Percentiles rank a stretch among this genome's conserved stretches.
Evolutionary conservation across 2,329 filamentous ascomycete genomes (phyloP).

Genomic region (Alternaria sp.): DNA sequence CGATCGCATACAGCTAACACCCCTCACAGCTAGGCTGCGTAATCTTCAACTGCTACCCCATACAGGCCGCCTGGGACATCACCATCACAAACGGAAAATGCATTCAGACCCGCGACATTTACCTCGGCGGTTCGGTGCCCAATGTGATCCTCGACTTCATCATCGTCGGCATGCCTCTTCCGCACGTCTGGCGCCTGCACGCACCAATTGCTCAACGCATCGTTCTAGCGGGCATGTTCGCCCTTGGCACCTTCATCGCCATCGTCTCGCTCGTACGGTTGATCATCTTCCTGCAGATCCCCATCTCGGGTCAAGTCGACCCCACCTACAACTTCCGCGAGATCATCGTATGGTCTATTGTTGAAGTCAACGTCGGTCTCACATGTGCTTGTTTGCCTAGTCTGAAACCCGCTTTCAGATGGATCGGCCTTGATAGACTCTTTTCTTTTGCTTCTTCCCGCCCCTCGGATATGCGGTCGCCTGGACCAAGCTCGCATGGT

Average conservation of each 20-base stretch:
- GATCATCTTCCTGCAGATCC: constrained; percentile 34
- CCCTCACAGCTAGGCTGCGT: constrained; percentile 23
- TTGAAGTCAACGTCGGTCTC: constrained; percentile 39
- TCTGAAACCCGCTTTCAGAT: constrained; percentile 26
- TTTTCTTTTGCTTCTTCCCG: constrained; percentile 32
- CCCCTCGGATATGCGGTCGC: constrained; percentile 20
- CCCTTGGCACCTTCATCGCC: constrained; percentile 35
- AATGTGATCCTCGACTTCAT: constrained; percentile 37
- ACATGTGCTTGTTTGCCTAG: constrained; percentile 34
- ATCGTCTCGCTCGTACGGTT: constrained; percentile 36
- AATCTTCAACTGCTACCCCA: constrained; percentile 32
- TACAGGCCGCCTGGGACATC: constrained; percentile 33
- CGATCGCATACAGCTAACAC: not conserved
- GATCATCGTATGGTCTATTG: constrained; percentile 35
- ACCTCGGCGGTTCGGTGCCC: constrained; percentile 35
- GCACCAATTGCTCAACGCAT: constrained; percentile 33
- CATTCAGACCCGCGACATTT: constrained; percentile 27
- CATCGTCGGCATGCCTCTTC: constrained; percentile 35
- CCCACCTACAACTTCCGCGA: constrained; percentile 39
- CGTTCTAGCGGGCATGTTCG: constrained; percentile 35
- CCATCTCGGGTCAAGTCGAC: constrained; percentile 27
- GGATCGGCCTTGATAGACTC: constrained; percentile 28
- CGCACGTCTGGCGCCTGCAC: constrained; percentile 36
- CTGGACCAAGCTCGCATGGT: constrained; percentile 12
- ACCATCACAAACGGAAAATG: constrained; percentile 31